Conservation (phyloP, 1,284 basidiomycete genomes). For the Cystobasidiaceae sp. region DNA sequence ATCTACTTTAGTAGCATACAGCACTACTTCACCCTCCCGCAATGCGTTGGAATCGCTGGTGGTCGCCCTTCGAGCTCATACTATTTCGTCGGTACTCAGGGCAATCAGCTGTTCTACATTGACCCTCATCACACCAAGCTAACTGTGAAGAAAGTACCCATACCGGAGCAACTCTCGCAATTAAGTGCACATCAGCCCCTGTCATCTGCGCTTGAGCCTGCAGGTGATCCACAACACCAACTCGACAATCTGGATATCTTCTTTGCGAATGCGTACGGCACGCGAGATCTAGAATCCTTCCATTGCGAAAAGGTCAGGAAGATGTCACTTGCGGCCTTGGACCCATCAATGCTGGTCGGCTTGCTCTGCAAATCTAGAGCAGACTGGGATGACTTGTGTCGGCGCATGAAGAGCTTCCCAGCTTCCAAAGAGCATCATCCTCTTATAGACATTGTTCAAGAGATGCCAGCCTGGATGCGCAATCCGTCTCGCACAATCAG, state of each 20-base stretch:
- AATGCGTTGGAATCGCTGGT: slow-evolving; percentile 92
- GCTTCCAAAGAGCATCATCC: slow-evolving; percentile 5
- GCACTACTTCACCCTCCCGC: slow-evolving; percentile 83
- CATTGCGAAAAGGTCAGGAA: slow-evolving; percentile 90
- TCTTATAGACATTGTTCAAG: slow-evolving; percentile 22
- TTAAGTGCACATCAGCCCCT: slow-evolving; percentile 12
- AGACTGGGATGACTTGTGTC: slow-evolving; percentile 77
- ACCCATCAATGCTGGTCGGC: slow-evolving; percentile 94
- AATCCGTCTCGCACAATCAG: slow-evolving; percentile 16
- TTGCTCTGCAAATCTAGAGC: slow-evolving; percentile 76
- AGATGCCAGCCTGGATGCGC: slow-evolving; percentile 31
- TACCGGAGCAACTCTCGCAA: slow-evolving; percentile 7
- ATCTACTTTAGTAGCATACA: slow-evolving; percentile 92
- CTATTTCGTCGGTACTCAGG: slow-evolving; percentile 92
- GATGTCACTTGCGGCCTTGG: slow-evolving; percentile 81
- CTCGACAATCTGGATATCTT: slow-evolving; percentile 51
- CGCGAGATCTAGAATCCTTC: slow-evolving; percentile 72
- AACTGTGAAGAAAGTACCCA: slow-evolving; percentile 51
- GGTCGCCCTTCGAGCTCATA: slow-evolving; percentile 92
- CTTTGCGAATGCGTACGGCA: slow-evolving; percentile 60
- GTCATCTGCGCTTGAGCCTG: neutral
- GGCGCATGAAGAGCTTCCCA: slow-evolving; percentile 48
- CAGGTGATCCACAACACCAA: slow-evolving; percentile 29
- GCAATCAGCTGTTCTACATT: slow-evolving; percentile 85
- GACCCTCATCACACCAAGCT: slow-evolving; percentile 89